Evolutionary conservation across 352 stramenopile species (phyloP), one percentile per base, ranked within the genome.

Genomic region (Elongisporangium senticosum): DNA sequence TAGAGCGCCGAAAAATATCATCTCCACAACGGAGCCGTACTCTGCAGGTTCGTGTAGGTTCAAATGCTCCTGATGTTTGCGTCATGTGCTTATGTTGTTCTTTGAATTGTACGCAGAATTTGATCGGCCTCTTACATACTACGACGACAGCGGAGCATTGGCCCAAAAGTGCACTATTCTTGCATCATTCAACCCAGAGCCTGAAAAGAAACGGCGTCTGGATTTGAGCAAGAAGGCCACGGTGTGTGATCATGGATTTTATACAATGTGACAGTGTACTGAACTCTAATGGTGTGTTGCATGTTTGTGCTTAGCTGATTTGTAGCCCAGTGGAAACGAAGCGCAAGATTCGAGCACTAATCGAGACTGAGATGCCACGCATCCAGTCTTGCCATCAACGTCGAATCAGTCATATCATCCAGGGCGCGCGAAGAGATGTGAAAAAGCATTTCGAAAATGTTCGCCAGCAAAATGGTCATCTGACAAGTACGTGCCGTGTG

Each of bases 341-440:
- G 49, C 52, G 33, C 1, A 54, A 50, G 26, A 61, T 88, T n/a
- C 59, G 67, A 14, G 47, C 53, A 5, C 49, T 79, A 43, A 63
- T 86, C 22, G 61, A 69, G 4, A 50, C 71, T 22, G 64, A 75
- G 11, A 33, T 75, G 11, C 65, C 64, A 7, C 40, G 63, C 2
- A 58, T 87, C 19, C 55, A 85, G 58, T 39, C 61, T 43, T 86
- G 77, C 43, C 72, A 87, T 62, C 59, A 61, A 28, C 61, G 61
- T 43, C 64, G 76, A 58, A 69, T 86, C 22, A 59, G 57, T 10
- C 62, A 71, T 49, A 66, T 76, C 28, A 43, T 86, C 11, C 39
- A 33, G 17, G 55, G 64, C 17, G 80, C 69, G 49, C 66, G 76
- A 22, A 65, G 62, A 6, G 62, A 75, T 4, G 33, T 86, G 3